Percentiles rank a stretch among this genome's conserved stretches.
These are phyloP conservation scores for Neurospora sp. DNA, from an alignment of 495 filamentous ascomycete genomes.

Conservation along the genomic window DNA sequence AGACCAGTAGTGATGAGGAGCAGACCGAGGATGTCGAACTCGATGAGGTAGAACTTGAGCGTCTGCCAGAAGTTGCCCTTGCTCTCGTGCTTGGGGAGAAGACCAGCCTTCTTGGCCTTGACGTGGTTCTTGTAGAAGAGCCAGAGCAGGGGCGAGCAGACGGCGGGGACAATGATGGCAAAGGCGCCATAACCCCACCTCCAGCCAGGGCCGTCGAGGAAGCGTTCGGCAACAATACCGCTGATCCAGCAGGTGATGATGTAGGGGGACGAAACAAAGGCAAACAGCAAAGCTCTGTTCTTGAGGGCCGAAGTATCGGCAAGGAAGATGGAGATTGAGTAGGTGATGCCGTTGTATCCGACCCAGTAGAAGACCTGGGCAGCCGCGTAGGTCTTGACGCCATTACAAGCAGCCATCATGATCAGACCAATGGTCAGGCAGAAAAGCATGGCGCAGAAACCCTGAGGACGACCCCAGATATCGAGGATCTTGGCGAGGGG, in stretches of 20 bases:
- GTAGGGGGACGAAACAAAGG: slow-evolving; percentile 53
- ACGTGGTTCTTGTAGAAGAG: slow-evolving; percentile 49
- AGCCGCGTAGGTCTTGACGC: slow-evolving; percentile 39
- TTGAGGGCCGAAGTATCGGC: slow-evolving; percentile 56
- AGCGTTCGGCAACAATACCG: slow-evolving; percentile 33
- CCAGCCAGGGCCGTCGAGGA: slow-evolving; percentile 40
- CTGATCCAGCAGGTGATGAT: slow-evolving; percentile 51
- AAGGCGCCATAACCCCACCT: slow-evolving; percentile 58
- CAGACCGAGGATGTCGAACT: slow-evolving; percentile 53
- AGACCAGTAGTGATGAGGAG: slow-evolving; percentile 47
- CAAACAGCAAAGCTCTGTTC: slow-evolving; percentile 54
- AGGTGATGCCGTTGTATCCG: slow-evolving; percentile 46
- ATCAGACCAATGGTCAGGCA: slow-evolving; percentile 35
- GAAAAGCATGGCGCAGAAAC: slow-evolving; percentile 27
- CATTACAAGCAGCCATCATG: slow-evolving; percentile 43
- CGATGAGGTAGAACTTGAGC: slow-evolving; percentile 43
- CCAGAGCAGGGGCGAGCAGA: slow-evolving; percentile 42
- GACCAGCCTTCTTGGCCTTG: slow-evolving; percentile 47
- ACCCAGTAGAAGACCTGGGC: slow-evolving; percentile 46
- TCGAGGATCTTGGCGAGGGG: slow-evolving; percentile 58
- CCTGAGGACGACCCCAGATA: slow-evolving; percentile 49
- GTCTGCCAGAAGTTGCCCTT: slow-evolving; percentile 39
- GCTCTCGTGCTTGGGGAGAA: slow-evolving; percentile 35
- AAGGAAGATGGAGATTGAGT: slow-evolving; percentile 51
- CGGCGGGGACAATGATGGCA: slow-evolving; percentile 45